Evolutionary conservation across 768 basidiomycete species (phyloP).

Genomic region (Dendrothele bispora): DNA sequence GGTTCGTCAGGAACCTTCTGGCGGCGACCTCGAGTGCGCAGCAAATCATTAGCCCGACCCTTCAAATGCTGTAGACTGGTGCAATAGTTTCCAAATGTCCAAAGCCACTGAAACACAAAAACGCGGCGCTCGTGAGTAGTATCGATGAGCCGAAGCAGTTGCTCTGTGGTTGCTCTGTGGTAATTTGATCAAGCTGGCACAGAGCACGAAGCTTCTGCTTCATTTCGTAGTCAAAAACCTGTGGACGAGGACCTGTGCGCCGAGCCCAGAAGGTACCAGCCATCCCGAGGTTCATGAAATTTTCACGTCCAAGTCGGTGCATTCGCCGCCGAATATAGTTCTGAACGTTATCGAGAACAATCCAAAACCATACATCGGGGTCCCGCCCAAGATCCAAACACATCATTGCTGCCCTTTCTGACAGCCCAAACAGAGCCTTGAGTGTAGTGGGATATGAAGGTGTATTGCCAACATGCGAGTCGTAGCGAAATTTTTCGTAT

Average conservation of each 20-base stretch:
- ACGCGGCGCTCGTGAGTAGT: slow-evolving; percentile 1
- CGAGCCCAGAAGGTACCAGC: background rate
- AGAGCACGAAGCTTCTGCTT: background rate
- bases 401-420: background rate
- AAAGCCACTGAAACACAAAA: slow-evolving; percentile 4
- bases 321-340: background rate
- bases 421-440: background rate
- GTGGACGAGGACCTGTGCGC: background rate
- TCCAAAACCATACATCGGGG: background rate
- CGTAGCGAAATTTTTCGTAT: background rate
- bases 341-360: slow-evolving; percentile 4
- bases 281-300: slow-evolving; percentile 6
- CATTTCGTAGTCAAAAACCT: background rate
- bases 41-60: background rate
- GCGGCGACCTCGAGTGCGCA: background rate
- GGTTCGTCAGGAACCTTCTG: slow-evolving; percentile 1
- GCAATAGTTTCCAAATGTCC: slow-evolving; percentile 1
- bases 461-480: slow-evolving; percentile 6
- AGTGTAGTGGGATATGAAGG: background rate
- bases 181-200: background rate
- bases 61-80: background rate
- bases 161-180: background rate
- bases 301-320: slow-evolving; percentile 4
- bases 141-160: slow-evolving; percentile 3
- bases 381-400: background rate